Evolutionary conservation across 257 asterid genomes (phyloP), one percentile per base, ranked within the genome.

Genomic region (Solanum chilense): DNA sequence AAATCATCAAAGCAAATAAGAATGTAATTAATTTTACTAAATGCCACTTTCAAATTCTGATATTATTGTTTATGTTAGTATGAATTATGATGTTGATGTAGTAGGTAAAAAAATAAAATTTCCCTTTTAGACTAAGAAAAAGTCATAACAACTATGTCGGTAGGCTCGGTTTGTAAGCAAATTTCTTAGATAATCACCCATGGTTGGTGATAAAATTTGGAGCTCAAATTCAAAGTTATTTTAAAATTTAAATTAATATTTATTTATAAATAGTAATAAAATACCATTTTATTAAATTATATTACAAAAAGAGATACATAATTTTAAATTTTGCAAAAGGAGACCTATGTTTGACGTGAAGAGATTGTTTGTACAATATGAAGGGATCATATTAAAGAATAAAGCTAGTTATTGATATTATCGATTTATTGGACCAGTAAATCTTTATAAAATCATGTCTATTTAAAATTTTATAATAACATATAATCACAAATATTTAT

Each of bases 301-400:
- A 16, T 16, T 16, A 0, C 23, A 52, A 6, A 2, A 9, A 52
- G 0, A 52, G 2, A 64, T 5, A 2, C 2, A 64, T 25, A 11
- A 64, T 25, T 12, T 64, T 5, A n/a, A 62, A 66, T 12, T 66
- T 66, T 12, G 2, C 4, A 66, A 12, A 64, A 2, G 15, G 2
- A 66, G 4, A 66, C 2, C 0, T 1, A 1, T 12, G 0, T 3
- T 12, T 64, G 9, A 25, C 16, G 1, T n/a, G 33, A 11, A n/a
- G 13, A 64, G 33, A 12, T 64, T n/a, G 2, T 64, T 64, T 12
- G 0, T 62, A n/a, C 33, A 1, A n/a, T 5, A 0, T 64, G 9
- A 64, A 2, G 6, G 2, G 31, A 64, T 64, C 1, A 64, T n/a
- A 64, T 64, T n/a, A 12, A 64, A 25, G 33, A 25, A 64, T 25